A percentile compares a stretch with the other conserved stretches of the same genome.
Conservation (phyloP, 2,329 filamentous ascomycete genomes). For the Leptographium lundbergii region DNA sequence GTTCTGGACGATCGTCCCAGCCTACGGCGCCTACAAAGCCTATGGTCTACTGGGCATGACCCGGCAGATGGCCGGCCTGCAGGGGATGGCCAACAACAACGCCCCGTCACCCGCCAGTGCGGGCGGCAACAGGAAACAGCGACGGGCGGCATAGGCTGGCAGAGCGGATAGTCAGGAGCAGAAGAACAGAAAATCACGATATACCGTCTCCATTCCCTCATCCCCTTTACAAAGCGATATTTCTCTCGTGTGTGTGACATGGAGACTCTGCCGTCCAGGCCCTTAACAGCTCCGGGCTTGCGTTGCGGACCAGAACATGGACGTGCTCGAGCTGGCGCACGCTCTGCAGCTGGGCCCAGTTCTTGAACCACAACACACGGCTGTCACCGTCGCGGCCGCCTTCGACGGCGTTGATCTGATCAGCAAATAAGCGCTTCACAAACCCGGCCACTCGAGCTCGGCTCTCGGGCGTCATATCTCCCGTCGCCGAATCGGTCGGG, state of each 20-base stretch:
- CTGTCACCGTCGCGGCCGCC: constrained; percentile 23
- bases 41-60: constrained; percentile 40
- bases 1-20: constrained; percentile 41
- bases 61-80: constrained; percentile 38
- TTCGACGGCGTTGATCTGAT: constrained; percentile 32
- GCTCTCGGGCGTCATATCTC: constrained; percentile 58
- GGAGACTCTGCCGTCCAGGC: constrained; percentile 39
- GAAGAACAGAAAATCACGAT: not conserved
- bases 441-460: constrained; percentile 53
- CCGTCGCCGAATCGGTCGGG: constrained; percentile 54
- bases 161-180: not conserved
- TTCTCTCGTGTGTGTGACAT: constrained; percentile 13
- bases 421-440: constrained; percentile 55
- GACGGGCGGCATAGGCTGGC: constrained; percentile 35
- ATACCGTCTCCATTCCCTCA: not conserved
- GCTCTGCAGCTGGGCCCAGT: constrained; percentile 81
- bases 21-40: constrained; percentile 42
- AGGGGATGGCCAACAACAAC: constrained; percentile 25
- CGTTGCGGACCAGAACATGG: constrained; percentile 57
- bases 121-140: constrained; percentile 38
- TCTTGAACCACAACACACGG: constrained; percentile 77
- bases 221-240: not conserved
- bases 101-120: constrained; percentile 16
- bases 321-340: constrained; percentile 82
- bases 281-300: constrained; percentile 35